phyloP scores from a whole-genome alignment of 2,329 filamentous ascomycete genomes.

The Curvularia spicifera region DNA sequence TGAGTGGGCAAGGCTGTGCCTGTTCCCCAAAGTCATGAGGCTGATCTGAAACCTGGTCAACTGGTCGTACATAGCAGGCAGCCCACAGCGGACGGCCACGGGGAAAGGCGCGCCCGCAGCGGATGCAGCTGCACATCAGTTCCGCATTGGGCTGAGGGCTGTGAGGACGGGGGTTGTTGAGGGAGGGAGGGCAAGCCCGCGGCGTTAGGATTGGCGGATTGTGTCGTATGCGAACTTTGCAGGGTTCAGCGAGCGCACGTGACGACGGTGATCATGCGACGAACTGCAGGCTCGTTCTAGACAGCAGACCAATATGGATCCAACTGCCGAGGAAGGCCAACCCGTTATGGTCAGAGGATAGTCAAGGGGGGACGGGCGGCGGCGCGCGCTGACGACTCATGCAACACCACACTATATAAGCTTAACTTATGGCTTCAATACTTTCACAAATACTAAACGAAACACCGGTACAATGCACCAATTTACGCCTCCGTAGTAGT shows the following conservation, averaged over 20 bases:
- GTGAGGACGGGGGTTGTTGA: constrained; percentile 1
- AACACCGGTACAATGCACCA: neutral
- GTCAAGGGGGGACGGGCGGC: too few species aligned
- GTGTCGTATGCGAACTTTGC: constrained; percentile 2
- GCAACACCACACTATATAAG: neutral
- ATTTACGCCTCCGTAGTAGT: neutral
- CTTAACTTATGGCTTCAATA: constrained; percentile 1
- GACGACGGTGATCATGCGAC: constrained; percentile 12
- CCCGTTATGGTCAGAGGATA: neutral
- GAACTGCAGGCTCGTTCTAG: constrained; percentile 2
- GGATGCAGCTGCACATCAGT: constrained; percentile 2
- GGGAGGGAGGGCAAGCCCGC: neutral
- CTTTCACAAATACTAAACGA: neutral
- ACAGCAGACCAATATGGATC: neutral
- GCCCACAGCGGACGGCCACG: constrained; percentile 11
- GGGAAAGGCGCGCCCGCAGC: constrained; percentile 17
- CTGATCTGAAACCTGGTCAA: constrained; percentile 10
- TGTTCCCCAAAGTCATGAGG: constrained; percentile 15
- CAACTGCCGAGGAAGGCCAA: neutral
- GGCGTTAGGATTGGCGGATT: neutral
- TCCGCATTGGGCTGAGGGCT: constrained; percentile 1
- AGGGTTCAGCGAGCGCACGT: constrained; percentile 10
- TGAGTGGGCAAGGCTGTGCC: constrained; percentile 18
- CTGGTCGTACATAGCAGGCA: constrained; percentile 9
- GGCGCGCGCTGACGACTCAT: neutral